Base-by-base conservation (phyloP, 192 early-diverging fungal species). In the Geosiphon pyriformis region DNA sequence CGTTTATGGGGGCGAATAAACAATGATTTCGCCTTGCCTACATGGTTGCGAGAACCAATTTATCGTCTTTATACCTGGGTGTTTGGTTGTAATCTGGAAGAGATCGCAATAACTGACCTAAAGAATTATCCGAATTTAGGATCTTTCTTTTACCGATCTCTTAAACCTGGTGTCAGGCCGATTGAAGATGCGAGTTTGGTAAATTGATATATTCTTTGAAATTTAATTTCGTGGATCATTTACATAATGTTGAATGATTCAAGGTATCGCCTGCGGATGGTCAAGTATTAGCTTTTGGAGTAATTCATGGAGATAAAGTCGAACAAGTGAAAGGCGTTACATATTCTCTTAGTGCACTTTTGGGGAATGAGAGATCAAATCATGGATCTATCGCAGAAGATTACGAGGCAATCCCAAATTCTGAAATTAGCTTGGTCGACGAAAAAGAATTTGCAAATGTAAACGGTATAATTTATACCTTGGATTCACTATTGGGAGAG, bases 281-380 rank as follows among this genome's bases (percentile, higher is more conserved):
- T 49, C 82, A 81, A 72, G 80, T 99, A 4, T 76, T 99, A 57
- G 88, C 92, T 72, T 94, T 89, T 72, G 97, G 97, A 46, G 59
- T 90, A 17, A 87, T 99, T 15, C 77, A 80, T 22, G 81, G 82
- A 35, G 83, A 84, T 55, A 82, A 84, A 29, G 86, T 99, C 33
- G 95, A 96, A 72, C 92, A 93, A 68, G 88, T 99, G 62, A 99
- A 99, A 72, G 97, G 97, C 3, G 70, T 94, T 32, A 90, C 90
- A 0, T 99, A 99, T 72, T 88, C 83, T 25, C 68, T 99, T 22
- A 86, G 94, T 65, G 87, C 94, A 3, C 82, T 99, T 12, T 76
- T 99, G 42, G 95, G 95, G 10, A 77, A 75, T 10, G 64, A 70
- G 10, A 74, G 57, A 55, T 73, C 48, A 67, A 76, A 31, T 42